A percentile compares a stretch with the other conserved stretches of the same genome.
Conservation (phyloP, 345 rosid species). For the Schrenkiella parvula region DNA sequence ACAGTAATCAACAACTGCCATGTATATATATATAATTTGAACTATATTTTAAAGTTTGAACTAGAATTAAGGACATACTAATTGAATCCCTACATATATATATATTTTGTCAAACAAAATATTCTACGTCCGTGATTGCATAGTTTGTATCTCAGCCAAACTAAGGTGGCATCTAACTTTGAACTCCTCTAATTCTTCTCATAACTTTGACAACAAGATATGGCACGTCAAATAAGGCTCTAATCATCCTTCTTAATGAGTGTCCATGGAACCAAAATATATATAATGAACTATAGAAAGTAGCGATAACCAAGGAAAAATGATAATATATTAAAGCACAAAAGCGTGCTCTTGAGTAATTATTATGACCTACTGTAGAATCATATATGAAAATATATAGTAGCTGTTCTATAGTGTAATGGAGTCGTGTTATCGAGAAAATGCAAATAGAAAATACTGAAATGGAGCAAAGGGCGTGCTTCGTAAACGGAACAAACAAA, state of each 20-base stretch:
- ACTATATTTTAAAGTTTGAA: not conserved
- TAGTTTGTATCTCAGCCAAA: not conserved
- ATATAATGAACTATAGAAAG: not conserved
- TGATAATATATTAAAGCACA: not conserved
- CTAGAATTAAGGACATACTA: not conserved
- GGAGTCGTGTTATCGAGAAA: conserved; percentile 10
- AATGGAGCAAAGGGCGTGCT: conserved; percentile 20
- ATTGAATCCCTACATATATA: not conserved
- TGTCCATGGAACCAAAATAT: conserved; percentile 10
- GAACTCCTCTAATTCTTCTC: not conserved
- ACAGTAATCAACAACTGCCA: not conserved
- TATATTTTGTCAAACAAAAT: not conserved
- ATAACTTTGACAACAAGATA: not conserved
- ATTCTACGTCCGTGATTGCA: not conserved
- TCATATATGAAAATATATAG: not conserved
- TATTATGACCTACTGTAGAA: not conserved
- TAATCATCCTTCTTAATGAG: not conserved
- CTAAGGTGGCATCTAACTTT: not conserved
- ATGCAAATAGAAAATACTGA: not conserved
- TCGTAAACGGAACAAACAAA: conserved; percentile 16
- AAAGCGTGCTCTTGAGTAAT: conserved; percentile 26
- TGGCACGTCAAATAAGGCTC: not conserved
- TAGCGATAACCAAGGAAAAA: conserved; percentile 1
- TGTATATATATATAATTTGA: not conserved
- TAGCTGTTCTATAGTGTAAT: not conserved